Conservation (phyloP, 768 basidiomycete species). For the Kwoniella heveanensis region DNA sequence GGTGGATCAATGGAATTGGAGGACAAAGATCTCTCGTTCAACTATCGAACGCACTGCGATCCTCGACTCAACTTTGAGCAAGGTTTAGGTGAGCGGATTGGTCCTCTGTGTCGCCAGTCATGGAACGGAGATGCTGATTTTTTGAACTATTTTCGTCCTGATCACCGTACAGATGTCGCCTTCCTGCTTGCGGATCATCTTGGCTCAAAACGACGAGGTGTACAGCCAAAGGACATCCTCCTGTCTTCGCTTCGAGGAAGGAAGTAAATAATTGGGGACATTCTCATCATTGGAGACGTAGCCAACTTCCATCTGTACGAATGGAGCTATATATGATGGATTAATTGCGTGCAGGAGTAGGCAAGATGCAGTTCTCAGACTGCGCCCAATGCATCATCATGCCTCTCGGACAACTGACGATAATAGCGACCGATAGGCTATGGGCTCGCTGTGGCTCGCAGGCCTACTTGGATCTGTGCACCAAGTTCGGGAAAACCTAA, state of each 20-base stretch:
- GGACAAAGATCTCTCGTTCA: constrained; percentile 83
- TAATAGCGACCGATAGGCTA: too few relatives aligned
- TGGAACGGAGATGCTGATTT: constrained; percentile 16
- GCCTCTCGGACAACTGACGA: neutral
- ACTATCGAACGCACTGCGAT: constrained; percentile 95
- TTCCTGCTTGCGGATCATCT: constrained; percentile 81
- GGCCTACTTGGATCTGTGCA: too few relatives aligned
- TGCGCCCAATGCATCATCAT: neutral
- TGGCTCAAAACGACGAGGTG: constrained; percentile 65
- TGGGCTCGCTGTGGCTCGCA: too few relatives aligned
- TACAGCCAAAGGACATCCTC: constrained; percentile 51
- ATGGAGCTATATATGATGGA: too few relatives aligned
- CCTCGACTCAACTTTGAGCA: constrained; percentile 93
- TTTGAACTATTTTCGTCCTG: neutral
- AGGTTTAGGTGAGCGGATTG: constrained; percentile 75
- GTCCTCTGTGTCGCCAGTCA: too few relatives aligned
- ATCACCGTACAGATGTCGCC: constrained; percentile 73
- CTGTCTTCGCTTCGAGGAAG: constrained; percentile 42
- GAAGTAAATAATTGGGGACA: too few relatives aligned
- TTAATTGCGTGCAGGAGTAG: too few relatives aligned
- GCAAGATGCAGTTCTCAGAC: too few relatives aligned
- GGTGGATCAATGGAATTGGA: constrained; percentile 93
- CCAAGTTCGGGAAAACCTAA: too few relatives aligned
- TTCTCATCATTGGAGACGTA: too few relatives aligned
- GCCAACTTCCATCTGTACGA: too few relatives aligned